phyloP scores from a whole-genome alignment of 2,329 filamentous ascomycete genomes.

The Drechslerella coelobrocha region DNA sequence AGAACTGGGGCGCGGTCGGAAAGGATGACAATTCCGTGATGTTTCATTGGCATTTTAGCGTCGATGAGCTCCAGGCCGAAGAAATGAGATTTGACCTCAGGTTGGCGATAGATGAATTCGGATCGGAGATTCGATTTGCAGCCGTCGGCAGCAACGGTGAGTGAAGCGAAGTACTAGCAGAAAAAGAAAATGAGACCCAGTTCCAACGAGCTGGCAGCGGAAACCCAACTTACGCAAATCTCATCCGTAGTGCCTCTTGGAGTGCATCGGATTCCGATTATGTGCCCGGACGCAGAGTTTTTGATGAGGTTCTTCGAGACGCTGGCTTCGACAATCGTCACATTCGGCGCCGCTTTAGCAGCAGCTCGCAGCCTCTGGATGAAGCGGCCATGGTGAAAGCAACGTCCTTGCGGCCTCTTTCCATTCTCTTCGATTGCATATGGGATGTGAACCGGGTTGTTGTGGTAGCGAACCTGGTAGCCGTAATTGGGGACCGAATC shows the following conservation, averaged over 20 bases:
- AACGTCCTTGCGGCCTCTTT: slow-evolving; percentile 72
- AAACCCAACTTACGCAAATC: slow-evolving; percentile 56
- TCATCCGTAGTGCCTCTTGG: slow-evolving; percentile 50
- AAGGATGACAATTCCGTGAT: slow-evolving; percentile 87
- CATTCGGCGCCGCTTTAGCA: slow-evolving; percentile 74
- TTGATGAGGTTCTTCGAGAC: slow-evolving; percentile 74
- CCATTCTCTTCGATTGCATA: slow-evolving; percentile 69
- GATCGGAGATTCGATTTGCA: slow-evolving; percentile 93
- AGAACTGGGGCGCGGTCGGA: slow-evolving; percentile 79
- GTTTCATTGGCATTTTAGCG: slow-evolving; percentile 74
- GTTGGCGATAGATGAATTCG: slow-evolving; percentile 71
- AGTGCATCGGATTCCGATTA: slow-evolving; percentile 72
- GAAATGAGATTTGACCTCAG: slow-evolving; percentile 82
- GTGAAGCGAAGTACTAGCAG: slow-evolving; percentile 77
- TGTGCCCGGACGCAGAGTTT: slow-evolving; percentile 71
- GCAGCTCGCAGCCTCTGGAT: slow-evolving; percentile 80
- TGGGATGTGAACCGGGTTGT: slow-evolving; percentile 73
- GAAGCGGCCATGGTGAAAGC: slow-evolving; percentile 95
- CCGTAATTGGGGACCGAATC: slow-evolving; percentile 83
- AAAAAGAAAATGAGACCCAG: too few species aligned
- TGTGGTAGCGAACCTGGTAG: slow-evolving; percentile 86
- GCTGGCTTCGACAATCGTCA: slow-evolving; percentile 89
- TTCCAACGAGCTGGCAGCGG: too few species aligned
- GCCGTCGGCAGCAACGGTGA: slow-evolving; percentile 90
- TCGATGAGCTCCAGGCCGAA: slow-evolving; percentile 93